Base-by-base conservation (phyloP, 257 asterid species). In the Salvia hispanica region DNA sequence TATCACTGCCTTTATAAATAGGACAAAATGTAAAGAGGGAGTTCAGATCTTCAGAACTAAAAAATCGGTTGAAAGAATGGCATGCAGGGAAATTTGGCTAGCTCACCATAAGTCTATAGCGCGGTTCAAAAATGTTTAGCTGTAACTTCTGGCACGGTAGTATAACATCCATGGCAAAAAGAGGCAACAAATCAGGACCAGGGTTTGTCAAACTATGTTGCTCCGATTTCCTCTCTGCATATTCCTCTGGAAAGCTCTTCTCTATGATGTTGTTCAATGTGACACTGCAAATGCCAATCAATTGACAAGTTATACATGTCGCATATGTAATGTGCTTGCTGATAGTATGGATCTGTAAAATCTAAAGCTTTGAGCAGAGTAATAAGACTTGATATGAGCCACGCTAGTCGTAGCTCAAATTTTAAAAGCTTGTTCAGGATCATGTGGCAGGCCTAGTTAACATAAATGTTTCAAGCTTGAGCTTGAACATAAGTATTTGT, bases 81-180 rank as follows among this genome's bases (percentile, higher is more conserved):
- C 67, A 60, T 37, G 56, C 31, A 46, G 55, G 67, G 56, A 14
- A 18, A 43, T 25, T 13, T 66, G 51, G 61, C 70, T 11, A 65
- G 77, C 90, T 84, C 63, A 94, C 99, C 99, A 94, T 88, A 51
- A 94, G 95, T 68, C 99, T 84, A 77, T 94, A 94, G 58, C 97
- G 98, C 69, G 99, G 99, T 79, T 94, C 99, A 81, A 91, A 94
- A 76, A 91, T 94, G 81, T 94, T 94, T 25, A 94, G 86, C 69
- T 90, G 96, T 76, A 91, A 74, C 83, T 91, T 94, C 83, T 91
- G 98, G 83, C 98, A 94, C 9, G 99, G 99, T 62, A 94, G 71
- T 70, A 85, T 85, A 62, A 91, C 96, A 73, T 94, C 98, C 99
- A 94, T 94, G 80, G 90, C 98, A 75, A 94, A 94, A 66, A 94